Conservation (phyloP, 2,329 filamentous ascomycete species). For the Xylariaceae sp. region DNA sequence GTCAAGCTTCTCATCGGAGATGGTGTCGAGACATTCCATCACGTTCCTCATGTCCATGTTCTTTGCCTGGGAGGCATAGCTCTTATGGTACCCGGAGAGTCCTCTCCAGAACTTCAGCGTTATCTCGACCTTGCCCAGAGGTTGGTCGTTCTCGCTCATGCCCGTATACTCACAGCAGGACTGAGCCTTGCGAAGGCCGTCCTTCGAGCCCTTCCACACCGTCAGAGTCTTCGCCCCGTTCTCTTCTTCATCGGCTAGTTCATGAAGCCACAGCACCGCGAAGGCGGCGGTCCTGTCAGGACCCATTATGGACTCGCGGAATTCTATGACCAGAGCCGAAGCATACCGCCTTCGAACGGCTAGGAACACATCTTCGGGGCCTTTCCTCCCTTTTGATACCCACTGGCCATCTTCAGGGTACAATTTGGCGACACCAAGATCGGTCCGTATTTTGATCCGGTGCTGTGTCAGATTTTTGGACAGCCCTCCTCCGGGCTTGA, state of each 20-base stretch:
- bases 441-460: slow-evolving; percentile 63
- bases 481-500: slow-evolving; percentile 51
- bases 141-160: slow-evolving; percentile 56
- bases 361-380: slow-evolving; percentile 50
- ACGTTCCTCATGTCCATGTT: slow-evolving; percentile 59
- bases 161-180: slow-evolving; percentile 41
- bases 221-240: slow-evolving; percentile 59
- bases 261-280: slow-evolving; percentile 68
- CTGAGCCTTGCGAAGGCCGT: slow-evolving; percentile 43
- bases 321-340: slow-evolving; percentile 58
- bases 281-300: slow-evolving; percentile 62
- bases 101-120: slow-evolving; percentile 64
- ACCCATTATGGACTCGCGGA: slow-evolving; percentile 57
- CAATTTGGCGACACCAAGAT: slow-evolving; percentile 61
- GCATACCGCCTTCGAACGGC: slow-evolving; percentile 65
- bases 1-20: slow-evolving; percentile 57
- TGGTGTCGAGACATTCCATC: slow-evolving; percentile 65
- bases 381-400: slow-evolving; percentile 48
- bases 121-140: slow-evolving; percentile 60
- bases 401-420: slow-evolving; percentile 55
- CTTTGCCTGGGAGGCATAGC: slow-evolving; percentile 52
- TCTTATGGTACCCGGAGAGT: slow-evolving; percentile 60
- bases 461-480: slow-evolving; percentile 51
- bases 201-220: slow-evolving; percentile 68
- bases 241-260: slow-evolving; percentile 72